Evolutionary conservation across 169 alveolate genomes (phyloP).

Genomic region (Eimeria zaria): DNA sequence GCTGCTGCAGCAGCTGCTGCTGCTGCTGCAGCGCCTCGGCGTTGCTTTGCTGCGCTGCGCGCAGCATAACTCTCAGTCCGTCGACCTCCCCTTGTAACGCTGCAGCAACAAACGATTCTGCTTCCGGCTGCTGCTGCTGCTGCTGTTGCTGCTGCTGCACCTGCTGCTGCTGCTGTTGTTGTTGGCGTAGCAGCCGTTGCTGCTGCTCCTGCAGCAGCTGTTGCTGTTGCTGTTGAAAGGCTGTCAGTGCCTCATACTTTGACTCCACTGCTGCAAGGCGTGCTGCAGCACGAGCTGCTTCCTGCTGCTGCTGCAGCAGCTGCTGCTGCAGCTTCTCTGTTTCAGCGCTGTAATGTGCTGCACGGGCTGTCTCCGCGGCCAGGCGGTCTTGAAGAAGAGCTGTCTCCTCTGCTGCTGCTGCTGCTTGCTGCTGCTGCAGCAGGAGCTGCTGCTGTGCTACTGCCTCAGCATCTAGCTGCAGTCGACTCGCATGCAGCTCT

Average conservation of each 20-base stretch:
- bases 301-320: constrained; percentile 81
- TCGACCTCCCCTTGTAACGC: constrained; percentile 26
- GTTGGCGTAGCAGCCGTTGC: constrained; percentile 13
- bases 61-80: constrained; percentile 26
- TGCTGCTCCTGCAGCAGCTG: constrained; percentile 41
- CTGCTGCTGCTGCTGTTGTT: constrained; percentile 11
- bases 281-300: constrained; percentile 29
- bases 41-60: constrained; percentile 53
- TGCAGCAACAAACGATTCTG: constrained; percentile 36
- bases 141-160: constrained; percentile 44
- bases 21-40: constrained; percentile 60
- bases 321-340: constrained; percentile 38
- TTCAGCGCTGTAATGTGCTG: constrained; percentile 1
- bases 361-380: constrained; percentile 61
- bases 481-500: constrained; percentile 16
- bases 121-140: constrained; percentile 36
- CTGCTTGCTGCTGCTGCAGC: constrained; percentile 79
- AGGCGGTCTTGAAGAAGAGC: constrained; percentile 33
- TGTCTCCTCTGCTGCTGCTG: constrained; percentile 66
- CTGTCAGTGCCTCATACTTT: not conserved
- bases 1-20: constrained; percentile 78
- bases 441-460: constrained; percentile 68
- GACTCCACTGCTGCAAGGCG: constrained; percentile 65
- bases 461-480: constrained; percentile 63
- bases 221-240: constrained; percentile 71